A percentile compares a stretch with the other conserved stretches of the same genome.
phyloP scores from a whole-genome alignment of 75 land plant species.

The Picea sitchensis region DNA sequence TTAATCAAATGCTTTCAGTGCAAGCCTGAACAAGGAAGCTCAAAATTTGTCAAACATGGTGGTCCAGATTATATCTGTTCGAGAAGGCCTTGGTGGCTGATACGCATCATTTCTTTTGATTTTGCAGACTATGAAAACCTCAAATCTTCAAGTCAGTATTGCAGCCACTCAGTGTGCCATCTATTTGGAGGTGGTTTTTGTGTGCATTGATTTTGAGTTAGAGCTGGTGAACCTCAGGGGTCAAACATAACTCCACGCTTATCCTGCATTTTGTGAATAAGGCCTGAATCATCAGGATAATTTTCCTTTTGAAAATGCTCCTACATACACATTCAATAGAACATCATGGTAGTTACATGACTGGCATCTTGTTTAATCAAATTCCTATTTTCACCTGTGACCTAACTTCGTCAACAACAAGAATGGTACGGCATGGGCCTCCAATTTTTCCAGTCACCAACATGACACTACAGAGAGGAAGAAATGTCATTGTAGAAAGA shows the following conservation, averaged over 20 bases:
- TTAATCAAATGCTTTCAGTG: neutral
- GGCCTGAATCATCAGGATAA: neutral
- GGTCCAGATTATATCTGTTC: too few species aligned
- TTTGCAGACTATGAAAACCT: too few species aligned
- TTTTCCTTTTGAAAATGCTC: constrained; percentile 1
- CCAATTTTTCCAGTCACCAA: neutral
- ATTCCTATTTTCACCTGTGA: neutral
- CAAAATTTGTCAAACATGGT: neutral
- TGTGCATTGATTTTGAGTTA: neutral
- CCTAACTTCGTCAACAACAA: neutral
- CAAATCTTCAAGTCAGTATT: neutral
- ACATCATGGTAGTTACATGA: neutral
- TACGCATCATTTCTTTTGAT: too few species aligned
- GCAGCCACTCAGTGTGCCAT: neutral
- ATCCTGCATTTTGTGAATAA: neutral
- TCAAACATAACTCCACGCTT: too few species aligned
- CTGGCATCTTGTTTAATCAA: neutral
- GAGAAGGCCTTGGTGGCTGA: too few species aligned
- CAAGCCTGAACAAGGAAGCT: neutral
- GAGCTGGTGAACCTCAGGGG: too few species aligned
- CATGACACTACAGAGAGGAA: neutral
- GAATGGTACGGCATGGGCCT: neutral
- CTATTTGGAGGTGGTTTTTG: neutral
- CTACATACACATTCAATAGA: neutral
- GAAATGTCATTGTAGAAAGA: neutral